Base-by-base conservation (phyloP, 2,329 filamentous ascomycete genomes). In the Myotisia sp. region DNA sequence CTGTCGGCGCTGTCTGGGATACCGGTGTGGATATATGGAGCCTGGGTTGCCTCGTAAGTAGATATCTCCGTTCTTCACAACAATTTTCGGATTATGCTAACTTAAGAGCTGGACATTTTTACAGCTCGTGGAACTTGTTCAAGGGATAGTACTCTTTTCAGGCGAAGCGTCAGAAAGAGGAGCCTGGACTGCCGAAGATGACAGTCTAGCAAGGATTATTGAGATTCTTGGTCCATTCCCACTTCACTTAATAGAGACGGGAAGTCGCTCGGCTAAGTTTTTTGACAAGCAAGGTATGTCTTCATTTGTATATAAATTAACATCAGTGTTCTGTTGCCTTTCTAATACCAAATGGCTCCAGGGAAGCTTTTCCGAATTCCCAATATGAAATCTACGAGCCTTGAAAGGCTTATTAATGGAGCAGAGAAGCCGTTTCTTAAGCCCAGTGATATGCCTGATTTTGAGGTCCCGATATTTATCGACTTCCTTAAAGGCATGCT, bases 11-110 rank as follows among this genome's bases (percentile, higher is more conserved):
- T 21, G 39, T 40, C 5, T 52, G 46, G 49, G 44, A 43, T 33
- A 29, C 29, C 23, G 37, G 28, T 10, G 47, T 49, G 4, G 48
- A 53, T 45, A 49, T 51, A 30, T 51, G 48, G 49, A 53, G 44
- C 36, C 44, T 51, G 6, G 47, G 47, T 33, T 52, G 49, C 27
- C 41, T 51, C 20, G 46, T 42, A 42, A 47, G 47, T 34, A 36
- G 26, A n/a, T 26, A 14, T n/a, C n/a, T 6, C 29, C 8, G 31
- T 16, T 16, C 6, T 10, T 13, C 17, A 16, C 9, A 20, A 19
- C 29, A 12, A n/a, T n/a, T n/a, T n/a, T n/a, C n/a, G n/a, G n/a
- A n/a, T n/a, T n/a, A n/a, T n/a, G n/a, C n/a, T n/a, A n/a, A n/a
- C n/a, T n/a, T n/a, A n/a, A n/a, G n/a, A n/a, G n/a, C n/a, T n/a